Evolutionary conservation across 805 yeast genomes (phyloP).

Genomic region (Tetrapisispora iriomotensis): DNA sequence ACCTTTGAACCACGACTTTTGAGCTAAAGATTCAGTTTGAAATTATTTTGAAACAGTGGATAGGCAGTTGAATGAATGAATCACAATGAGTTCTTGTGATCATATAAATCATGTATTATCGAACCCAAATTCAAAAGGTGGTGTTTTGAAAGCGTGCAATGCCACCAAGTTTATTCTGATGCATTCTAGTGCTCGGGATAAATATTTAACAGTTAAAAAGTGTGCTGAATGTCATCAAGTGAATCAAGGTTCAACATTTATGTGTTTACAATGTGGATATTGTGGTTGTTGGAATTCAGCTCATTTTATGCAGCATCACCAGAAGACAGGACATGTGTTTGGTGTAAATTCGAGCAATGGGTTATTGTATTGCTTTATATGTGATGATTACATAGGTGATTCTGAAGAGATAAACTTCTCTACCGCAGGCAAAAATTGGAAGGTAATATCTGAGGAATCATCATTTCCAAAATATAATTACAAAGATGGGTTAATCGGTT

Average conservation of each 20-base stretch:
- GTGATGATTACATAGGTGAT: constrained; percentile 63
- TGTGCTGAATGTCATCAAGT: constrained; percentile 25
- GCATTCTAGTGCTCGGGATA: constrained; percentile 14
- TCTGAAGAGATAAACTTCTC: constrained; percentile 31
- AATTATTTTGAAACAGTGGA: neutral
- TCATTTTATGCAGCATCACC: constrained; percentile 41
- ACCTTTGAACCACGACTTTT: too few relatives aligned
- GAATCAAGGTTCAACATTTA: constrained; percentile 32
- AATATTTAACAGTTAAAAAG: constrained; percentile 16
- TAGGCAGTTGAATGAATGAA: neutral
- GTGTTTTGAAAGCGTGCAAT: constrained; percentile 21
- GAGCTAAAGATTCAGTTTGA: too few relatives aligned
- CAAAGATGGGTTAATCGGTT: constrained; percentile 73
- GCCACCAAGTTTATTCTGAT: constrained; percentile 19
- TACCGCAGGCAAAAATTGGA: constrained; percentile 21
- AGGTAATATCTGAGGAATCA: constrained; percentile 15
- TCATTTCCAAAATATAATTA: constrained; percentile 34
- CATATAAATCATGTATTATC: constrained; percentile 26
- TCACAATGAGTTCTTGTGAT: constrained; percentile 23
- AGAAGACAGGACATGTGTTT: constrained; percentile 40
- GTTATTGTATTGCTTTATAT: constrained; percentile 66
- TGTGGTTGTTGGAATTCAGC: constrained; percentile 53
- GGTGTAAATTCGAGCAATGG: constrained; percentile 65
- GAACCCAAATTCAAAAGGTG: constrained; percentile 24
- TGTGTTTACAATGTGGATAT: constrained; percentile 72